These are phyloP conservation scores for Thelonectria olida DNA, from an alignment of 2,329 filamentous ascomycete species.

Conservation along the genomic window DNA sequence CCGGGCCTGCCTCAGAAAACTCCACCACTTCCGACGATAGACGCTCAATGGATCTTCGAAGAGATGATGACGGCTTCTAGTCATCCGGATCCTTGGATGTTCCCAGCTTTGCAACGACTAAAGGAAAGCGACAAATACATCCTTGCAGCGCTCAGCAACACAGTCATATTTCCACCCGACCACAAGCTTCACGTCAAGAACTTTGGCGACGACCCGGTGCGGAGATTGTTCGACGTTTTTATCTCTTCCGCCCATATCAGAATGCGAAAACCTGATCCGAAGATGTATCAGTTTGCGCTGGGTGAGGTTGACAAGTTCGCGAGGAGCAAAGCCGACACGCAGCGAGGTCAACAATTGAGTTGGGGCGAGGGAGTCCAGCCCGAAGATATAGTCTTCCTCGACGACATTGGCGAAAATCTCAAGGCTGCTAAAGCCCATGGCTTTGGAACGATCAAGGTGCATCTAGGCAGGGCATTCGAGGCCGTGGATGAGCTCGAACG, in stretches of 20 bases:
- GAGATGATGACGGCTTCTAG: slow-evolving; percentile 85
- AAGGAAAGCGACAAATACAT: slow-evolving; percentile 71
- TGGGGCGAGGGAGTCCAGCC: slow-evolving; percentile 64
- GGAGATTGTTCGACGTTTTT: slow-evolving; percentile 83
- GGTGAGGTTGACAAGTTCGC: slow-evolving; percentile 71
- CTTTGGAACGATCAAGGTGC: slow-evolving; percentile 86
- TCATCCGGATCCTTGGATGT: slow-evolving; percentile 85
- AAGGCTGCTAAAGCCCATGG: slow-evolving; percentile 80
- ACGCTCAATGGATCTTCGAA: slow-evolving; percentile 85
- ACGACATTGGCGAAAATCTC: slow-evolving; percentile 94
- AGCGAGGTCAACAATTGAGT: slow-evolving; percentile 50
- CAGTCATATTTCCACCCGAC: slow-evolving; percentile 81
- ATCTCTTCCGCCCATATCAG: slow-evolving; percentile 88
- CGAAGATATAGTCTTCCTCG: slow-evolving; percentile 83
- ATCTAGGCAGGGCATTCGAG: slow-evolving; percentile 78
- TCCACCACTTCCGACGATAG: slow-evolving; percentile 75
- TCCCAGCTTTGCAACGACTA: slow-evolving; percentile 78
- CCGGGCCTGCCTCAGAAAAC: slow-evolving; percentile 50
- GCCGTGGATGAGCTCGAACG: slow-evolving; percentile 85
- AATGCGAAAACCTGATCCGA: slow-evolving; percentile 84
- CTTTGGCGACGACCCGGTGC: slow-evolving; percentile 65
- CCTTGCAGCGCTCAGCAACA: slow-evolving; percentile 88
- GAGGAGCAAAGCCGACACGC: slow-evolving; percentile 55
- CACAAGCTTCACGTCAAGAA: slow-evolving; percentile 71
- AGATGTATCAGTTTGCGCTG: slow-evolving; percentile 81